Base-by-base conservation (phyloP, 495 filamentous ascomycete genomes). In the Amniculicola lignicola region DNA sequence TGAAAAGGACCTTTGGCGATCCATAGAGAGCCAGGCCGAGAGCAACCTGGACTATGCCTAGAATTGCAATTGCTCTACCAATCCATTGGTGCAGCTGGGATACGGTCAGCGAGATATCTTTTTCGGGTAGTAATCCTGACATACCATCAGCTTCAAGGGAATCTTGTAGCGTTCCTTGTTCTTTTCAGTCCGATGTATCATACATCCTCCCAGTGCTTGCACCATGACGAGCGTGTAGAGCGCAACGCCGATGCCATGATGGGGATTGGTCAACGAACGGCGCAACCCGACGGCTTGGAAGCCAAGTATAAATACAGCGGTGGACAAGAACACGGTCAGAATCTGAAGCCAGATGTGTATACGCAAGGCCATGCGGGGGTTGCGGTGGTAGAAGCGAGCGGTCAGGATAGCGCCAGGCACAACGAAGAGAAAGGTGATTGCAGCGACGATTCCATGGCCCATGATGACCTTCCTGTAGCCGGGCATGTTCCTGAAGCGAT, bases 11-110 rank as follows among this genome's bases (percentile, higher is more conserved):
- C 67, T 87, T 82, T 12, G 94, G 93, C 27, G 90, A 93, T 14
- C 93, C 93, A 63, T 96, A 98, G 10, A 98, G 77, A 3, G 90
- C 91, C 43, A 98, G 77, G 0, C 93, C 93, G 0, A 97, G 74
- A 1, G 92, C 88, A 22, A 97, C 83, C 68, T 98, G 94, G 6
- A 86, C 79, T 46, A 98, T 79, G 4, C 87, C 93, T 4, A 98
- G 73, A 24, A 97, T 67, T 7, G 84, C 84, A 44, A 91, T 79
- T 0, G 73, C 72, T 27, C 90, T 79, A 28, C 93, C 93, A 38
- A 90, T 67, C 90, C 92, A 96, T 60, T 89, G 85, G 70, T 98
- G 93, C 37, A 86, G 62, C 82, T 84, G 50, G 5, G 36, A 11
- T 9, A 49, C 19, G 25, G 44, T 73, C 35, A 75, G 60, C 15